Percentiles rank a stretch among this genome's conserved stretches.
Conservation (phyloP, 2,329 filamentous ascomycete genomes). For the Myriangium duriaei region DNA sequence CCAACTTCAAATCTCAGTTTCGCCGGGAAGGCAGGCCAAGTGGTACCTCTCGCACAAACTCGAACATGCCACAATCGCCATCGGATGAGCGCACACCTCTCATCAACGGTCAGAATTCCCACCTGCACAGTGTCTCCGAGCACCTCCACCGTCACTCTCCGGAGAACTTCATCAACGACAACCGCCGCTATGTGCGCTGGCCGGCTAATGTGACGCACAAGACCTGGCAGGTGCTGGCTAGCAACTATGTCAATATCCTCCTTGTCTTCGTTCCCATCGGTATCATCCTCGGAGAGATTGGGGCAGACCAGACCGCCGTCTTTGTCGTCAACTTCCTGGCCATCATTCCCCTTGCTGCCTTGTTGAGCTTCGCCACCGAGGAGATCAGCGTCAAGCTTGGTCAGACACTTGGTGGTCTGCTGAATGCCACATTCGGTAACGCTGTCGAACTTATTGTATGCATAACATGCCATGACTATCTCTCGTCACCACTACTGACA, state of each 20-base stretch:
- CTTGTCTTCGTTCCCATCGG: constrained; percentile 64
- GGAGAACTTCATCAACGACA: constrained; percentile 15
- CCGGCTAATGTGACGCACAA: constrained; percentile 23
- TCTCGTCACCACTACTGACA: constrained; percentile 10
- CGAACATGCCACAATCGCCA: constrained; percentile 1
- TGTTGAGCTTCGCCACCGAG: constrained; percentile 81
- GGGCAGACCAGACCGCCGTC: constrained; percentile 53
- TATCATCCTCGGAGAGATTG: constrained; percentile 50
- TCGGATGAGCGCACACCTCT: constrained; percentile 20
- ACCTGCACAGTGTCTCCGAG: constrained; percentile 6
- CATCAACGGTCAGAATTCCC: constrained; percentile 14
- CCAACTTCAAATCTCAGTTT: constrained; percentile 11
- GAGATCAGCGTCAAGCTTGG: constrained; percentile 68
- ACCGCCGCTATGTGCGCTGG: constrained; percentile 20
- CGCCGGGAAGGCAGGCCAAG: constrained; percentile 9
- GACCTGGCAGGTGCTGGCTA: constrained; percentile 32
- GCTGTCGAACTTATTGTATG: constrained; percentile 36
- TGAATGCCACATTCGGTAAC: constrained; percentile 83
- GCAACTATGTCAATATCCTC: constrained; percentile 53
- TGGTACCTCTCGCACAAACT: constrained; percentile 1
- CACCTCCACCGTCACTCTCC: constrained; percentile 10
- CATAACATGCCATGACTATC: no score
- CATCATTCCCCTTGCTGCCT: constrained; percentile 76
- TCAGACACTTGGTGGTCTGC: constrained; percentile 73
- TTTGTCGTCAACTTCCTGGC: constrained; percentile 92